These are phyloP conservation scores for Teratosphaeria epicoccoides DNA, from an alignment of 2,329 filamentous ascomycete genomes.

Conservation along the genomic window DNA sequence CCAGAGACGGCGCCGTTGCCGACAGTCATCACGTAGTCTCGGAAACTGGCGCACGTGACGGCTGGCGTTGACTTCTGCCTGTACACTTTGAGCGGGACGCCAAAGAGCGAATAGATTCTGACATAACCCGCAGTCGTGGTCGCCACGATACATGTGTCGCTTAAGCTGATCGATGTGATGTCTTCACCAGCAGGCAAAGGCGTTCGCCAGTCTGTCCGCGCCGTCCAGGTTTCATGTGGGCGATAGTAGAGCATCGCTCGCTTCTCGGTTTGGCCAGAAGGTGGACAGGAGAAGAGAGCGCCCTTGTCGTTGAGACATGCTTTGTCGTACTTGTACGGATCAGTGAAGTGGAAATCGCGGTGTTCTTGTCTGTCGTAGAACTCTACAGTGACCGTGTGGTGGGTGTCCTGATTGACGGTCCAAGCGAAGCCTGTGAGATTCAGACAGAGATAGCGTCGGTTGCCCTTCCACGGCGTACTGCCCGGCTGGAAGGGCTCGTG, in stretches of 20 bases:
- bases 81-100: constrained; percentile 79
- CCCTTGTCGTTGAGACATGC: constrained; percentile 81
- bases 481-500: constrained; percentile 88
- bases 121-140: constrained; percentile 82
- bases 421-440: constrained; percentile 92
- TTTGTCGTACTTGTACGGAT: constrained; percentile 92
- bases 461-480: constrained; percentile 90
- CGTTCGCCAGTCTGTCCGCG: constrained; percentile 80
- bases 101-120: constrained; percentile 84
- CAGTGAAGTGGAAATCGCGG: constrained; percentile 93
- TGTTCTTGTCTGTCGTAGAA: constrained; percentile 93
- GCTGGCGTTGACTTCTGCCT: constrained; percentile 82
- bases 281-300: constrained; percentile 71
- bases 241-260: constrained; percentile 88
- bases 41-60: constrained; percentile 87
- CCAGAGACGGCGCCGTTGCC: constrained; percentile 79
- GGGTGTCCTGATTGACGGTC: constrained; percentile 89
- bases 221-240: constrained; percentile 93
- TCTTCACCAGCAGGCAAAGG: constrained; percentile 78
- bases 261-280: constrained; percentile 42
- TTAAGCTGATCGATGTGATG: constrained; percentile 78
- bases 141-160: constrained; percentile 81
- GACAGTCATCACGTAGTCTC: constrained; percentile 91
- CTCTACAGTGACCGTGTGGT: constrained; percentile 84
- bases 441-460: constrained; percentile 83